Base-by-base conservation (phyloP, 1,284 basidiomycete genomes). In the Apiotrichum laibachii region DNA sequence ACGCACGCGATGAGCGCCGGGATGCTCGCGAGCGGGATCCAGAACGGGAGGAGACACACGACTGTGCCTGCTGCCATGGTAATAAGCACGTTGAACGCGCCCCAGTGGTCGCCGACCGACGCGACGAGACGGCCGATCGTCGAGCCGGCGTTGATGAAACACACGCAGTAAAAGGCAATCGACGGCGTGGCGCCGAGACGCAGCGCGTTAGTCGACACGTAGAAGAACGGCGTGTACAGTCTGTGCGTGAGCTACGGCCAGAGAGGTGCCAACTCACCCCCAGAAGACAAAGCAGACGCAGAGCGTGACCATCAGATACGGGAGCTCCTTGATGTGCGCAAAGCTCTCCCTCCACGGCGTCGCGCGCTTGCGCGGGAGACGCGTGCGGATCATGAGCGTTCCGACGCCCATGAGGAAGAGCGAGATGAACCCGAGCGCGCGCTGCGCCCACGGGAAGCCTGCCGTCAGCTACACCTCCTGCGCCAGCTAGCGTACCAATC, bases 1-100 rank as follows among this genome's bases (percentile, higher is more conserved):
- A 70, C 60, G 39, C 72, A 74, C 21, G 59, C 64, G 37, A 78
- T 70, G 5, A 75, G 31, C 52, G 73, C 60, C 49, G 65, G 45
- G 33, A 58, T 15, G 2, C 60, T 62, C 19, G 39, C 26, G 1
- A 65, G 65, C 3, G 69, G 66, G 55, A 56, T 59, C 55, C 69
- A 71, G 26, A 69, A 57, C 5, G 67, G 56, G 46, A 69, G 68
- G 33, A 40, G 26, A 12, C 66, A 22, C 40, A 64, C 43, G 8
- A 18, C 16, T 5, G 7, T 35, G 15, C 26, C 34, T 5, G n/a
- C 9, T 6, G 33, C n/a, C 6, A 4, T 11, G n/a, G 19, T n/a
- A n/a, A 62, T 59, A 2, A 61, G 26, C 12, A 60, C 46, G 56
- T 76, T 77, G 33, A 49, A n/a, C n/a, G 8, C 26, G 64, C 57